Evolutionary conservation across 192 early-diverging fungal species (phyloP).

Genomic region (Coemansia sp.): DNA sequence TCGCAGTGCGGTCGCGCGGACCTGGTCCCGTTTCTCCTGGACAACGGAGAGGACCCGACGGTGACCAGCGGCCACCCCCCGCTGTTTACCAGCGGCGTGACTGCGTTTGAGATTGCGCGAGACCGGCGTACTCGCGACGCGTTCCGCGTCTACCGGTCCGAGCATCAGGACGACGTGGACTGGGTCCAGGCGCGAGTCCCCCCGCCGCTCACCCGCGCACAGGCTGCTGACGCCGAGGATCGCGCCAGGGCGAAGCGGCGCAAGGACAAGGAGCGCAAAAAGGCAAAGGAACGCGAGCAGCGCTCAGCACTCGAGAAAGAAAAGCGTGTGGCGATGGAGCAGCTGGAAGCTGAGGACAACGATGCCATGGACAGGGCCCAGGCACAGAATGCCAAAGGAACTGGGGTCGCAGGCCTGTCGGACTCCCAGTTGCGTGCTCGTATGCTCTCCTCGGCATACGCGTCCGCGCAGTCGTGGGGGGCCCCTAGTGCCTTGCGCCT

Average conservation of each 20-base stretch:
- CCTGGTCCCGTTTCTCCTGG: constrained; percentile 64
- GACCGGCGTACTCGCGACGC: constrained; percentile 27
- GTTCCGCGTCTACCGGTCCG: constrained; percentile 28
- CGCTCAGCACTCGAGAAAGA: neutral
- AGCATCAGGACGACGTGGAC: constrained; percentile 35
- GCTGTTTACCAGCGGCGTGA: constrained; percentile 24
- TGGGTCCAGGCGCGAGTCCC: constrained; percentile 40
- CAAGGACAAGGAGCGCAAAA: constrained; percentile 9
- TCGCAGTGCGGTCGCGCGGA: constrained; percentile 56
- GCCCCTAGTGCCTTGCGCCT: neutral
- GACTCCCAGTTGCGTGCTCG: constrained; percentile 13
- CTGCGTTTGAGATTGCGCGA: constrained; percentile 28
- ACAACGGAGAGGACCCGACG: constrained; percentile 77
- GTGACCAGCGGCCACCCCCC: constrained; percentile 36
- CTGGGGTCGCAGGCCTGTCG: constrained; percentile 6
- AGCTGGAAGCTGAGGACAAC: too few relatives aligned
- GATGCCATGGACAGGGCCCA: constrained; percentile 13
- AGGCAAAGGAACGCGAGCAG: constrained; percentile 10
- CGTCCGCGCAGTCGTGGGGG: constrained; percentile 1
- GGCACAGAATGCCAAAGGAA: neutral
- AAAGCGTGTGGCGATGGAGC: neutral
- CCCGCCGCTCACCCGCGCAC: constrained; percentile 15
- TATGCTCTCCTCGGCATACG: constrained; percentile 24
- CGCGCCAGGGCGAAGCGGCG: constrained; percentile 15
- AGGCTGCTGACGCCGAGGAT: constrained; percentile 17